Base-by-base conservation (phyloP, 371 early-diverging fungal species). In the Saksenaea vasiformis region DNA sequence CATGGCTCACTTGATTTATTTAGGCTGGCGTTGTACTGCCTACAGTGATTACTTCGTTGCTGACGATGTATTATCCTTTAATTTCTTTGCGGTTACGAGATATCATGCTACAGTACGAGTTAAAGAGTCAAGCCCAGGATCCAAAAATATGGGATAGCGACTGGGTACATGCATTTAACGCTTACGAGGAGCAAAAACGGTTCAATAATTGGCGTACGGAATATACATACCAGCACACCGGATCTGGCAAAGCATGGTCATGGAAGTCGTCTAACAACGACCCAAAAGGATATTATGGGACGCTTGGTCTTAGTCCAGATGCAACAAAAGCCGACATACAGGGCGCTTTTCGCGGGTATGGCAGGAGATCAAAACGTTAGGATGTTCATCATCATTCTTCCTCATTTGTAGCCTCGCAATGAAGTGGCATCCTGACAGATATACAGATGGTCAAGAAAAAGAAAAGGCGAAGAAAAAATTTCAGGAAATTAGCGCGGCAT, bases 301-400 rank as follows among this genome's bases (percentile, higher is more conserved):
- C 69, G 0, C 61, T 87, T 4, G 84, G 85, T 17, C 71, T 87
- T 1, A 41, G 65, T 1, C 61, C 73, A 5, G 65, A 61, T 24
- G 85, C 86, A 1, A 78, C 74, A 5, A 79, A 74, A 5, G 74
- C 84, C 19, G 87, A 87, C 43, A 85, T 87, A 4, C 87, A 87
- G 59, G 78, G 82, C 19, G 86, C 86, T 15, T 87, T 87, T 65
- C 68, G 87, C 65, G 85, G 85, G 66, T 80, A 72, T 36, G 34
- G 11, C 37, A 34, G n/a, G 1, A 34, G 17, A n/a, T 47, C 41
- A 57, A 39, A 35, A 31, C 7, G 17, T 14, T 31, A 15, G 17
- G 36, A 31, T 59, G 17, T 26, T 28, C 24, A 34, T 35, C 41
- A 22, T n/a, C 3, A 9, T 61, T 5, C 14, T 14, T 34, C 22